Conservation (phyloP, 805 yeast species). For the Schizosaccharomyces octosporus region DNA sequence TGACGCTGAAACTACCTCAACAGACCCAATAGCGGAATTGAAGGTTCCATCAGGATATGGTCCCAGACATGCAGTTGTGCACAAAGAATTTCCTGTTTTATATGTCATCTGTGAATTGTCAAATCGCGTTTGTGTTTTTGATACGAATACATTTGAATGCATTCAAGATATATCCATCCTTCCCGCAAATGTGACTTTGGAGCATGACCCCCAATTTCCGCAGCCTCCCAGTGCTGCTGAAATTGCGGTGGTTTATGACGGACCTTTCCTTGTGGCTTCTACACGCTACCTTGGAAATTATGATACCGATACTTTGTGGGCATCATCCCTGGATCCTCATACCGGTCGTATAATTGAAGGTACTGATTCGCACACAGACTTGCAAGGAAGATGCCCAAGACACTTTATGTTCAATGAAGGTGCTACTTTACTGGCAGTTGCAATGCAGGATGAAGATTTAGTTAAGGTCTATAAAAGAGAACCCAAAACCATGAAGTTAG, state of each 20-base stretch:
- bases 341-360: neutral
- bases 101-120: neutral
- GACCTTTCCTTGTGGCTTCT: constrained; percentile 1
- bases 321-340: neutral
- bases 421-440: neutral
- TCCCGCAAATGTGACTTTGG: neutral
- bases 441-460: neutral
- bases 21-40: neutral
- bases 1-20: neutral
- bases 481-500: neutral
- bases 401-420: neutral
- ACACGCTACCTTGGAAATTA: neutral
- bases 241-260: neutral
- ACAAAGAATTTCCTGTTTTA: neutral
- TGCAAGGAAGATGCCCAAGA: neutral
- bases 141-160: neutral
- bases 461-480: neutral
- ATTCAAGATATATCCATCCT: neutral
- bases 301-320: neutral
- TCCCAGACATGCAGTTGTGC: neutral
- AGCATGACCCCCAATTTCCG: neutral
- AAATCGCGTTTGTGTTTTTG: neutral
- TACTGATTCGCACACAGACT: neutral
- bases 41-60: neutral
- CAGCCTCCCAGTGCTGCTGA: neutral